These are phyloP conservation scores for Thecaphora frezii DNA, from an alignment of 1,284 basidiomycete genomes.

Conservation along the genomic window DNA sequence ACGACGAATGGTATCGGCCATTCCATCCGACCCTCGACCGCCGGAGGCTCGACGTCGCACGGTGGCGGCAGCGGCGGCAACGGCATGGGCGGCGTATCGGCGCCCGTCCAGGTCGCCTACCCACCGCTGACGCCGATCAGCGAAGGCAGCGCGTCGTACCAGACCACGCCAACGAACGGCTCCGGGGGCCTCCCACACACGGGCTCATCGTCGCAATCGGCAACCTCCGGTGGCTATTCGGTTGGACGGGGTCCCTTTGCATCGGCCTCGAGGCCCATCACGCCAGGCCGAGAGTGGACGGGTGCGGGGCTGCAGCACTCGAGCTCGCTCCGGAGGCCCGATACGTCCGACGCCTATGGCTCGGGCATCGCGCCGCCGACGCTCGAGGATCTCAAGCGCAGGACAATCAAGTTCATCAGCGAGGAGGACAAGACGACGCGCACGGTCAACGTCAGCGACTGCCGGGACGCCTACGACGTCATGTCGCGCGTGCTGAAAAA, in stretches of 20 bases:
- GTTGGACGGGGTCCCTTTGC: conserved; percentile 48
- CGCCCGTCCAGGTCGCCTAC: conserved; percentile 11
- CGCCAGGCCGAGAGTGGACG: background rate
- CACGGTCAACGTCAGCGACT: conserved; percentile 53
- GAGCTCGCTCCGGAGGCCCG: no score
- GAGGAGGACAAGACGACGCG: conserved; percentile 52
- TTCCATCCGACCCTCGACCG: conserved; percentile 26
- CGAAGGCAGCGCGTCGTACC: conserved; percentile 22
- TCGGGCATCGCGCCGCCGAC: conserved; percentile 20
- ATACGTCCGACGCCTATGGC: conserved; percentile 1
- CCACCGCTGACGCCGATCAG: conserved; percentile 42
- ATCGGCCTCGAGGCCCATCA: conserved; percentile 3
- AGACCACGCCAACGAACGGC: conserved; percentile 29
- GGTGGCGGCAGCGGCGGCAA: no score
- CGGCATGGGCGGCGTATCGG: conserved; percentile 3
- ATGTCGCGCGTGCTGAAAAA: conserved; percentile 55
- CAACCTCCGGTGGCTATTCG: conserved; percentile 35
- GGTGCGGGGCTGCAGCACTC: background rate
- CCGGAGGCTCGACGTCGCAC: conserved; percentile 25
- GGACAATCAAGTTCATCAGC: conserved; percentile 57
- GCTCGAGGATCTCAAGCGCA: conserved; percentile 47
- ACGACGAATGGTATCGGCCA: conserved; percentile 3
- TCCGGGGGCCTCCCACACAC: conserved; percentile 15
- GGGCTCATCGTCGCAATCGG: conserved; percentile 2
- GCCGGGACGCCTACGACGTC: conserved; percentile 50